Evolutionary conservation across 768 basidiomycete genomes (phyloP).

Genomic region (Cystobasidium ongulense): DNA sequence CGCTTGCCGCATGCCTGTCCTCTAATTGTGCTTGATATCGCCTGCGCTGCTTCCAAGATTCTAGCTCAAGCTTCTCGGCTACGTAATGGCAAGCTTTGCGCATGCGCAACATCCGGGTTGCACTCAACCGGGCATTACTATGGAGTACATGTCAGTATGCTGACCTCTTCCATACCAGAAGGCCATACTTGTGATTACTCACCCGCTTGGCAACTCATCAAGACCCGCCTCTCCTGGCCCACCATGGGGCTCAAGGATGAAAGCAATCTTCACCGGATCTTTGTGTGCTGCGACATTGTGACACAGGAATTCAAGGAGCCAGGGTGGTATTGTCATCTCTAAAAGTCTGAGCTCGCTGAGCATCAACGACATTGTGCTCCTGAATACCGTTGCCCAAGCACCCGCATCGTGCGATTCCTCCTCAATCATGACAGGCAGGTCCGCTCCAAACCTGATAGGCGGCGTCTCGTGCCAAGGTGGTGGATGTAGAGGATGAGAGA

Average conservation of each 20-base stretch:
- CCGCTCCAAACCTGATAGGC: conserved; percentile 53
- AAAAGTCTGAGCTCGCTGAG: conserved; percentile 54
- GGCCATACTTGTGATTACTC: conserved; percentile 44
- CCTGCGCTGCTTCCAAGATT: conserved; percentile 25
- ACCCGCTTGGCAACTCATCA: conserved; percentile 80
- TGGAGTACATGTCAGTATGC: background rate
- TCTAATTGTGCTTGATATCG: conserved; percentile 1
- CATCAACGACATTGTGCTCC: conserved; percentile 59
- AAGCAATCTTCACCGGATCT: conserved; percentile 67
- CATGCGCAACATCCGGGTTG: conserved; percentile 73
- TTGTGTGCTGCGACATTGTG: conserved; percentile 48
- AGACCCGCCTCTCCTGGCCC: conserved; percentile 55
- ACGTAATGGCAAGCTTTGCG: conserved; percentile 78
- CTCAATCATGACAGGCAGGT: conserved; percentile 64
- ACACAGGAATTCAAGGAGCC: conserved; percentile 81
- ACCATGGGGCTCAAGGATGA: conserved; percentile 74
- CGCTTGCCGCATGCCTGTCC: conserved; percentile 16
- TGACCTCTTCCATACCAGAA: background rate
- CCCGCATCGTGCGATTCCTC: conserved; percentile 60
- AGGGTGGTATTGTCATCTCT: conserved; percentile 72
- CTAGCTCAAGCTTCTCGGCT: conserved; percentile 45
- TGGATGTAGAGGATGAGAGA: conserved; percentile 50
- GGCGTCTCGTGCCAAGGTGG: conserved; percentile 69
- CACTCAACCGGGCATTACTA: conserved; percentile 75
- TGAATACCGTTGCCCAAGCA: conserved; percentile 65